Conservation (phyloP, 2,329 filamentous ascomycete species). For the Bipolaris victoriae region DNA sequence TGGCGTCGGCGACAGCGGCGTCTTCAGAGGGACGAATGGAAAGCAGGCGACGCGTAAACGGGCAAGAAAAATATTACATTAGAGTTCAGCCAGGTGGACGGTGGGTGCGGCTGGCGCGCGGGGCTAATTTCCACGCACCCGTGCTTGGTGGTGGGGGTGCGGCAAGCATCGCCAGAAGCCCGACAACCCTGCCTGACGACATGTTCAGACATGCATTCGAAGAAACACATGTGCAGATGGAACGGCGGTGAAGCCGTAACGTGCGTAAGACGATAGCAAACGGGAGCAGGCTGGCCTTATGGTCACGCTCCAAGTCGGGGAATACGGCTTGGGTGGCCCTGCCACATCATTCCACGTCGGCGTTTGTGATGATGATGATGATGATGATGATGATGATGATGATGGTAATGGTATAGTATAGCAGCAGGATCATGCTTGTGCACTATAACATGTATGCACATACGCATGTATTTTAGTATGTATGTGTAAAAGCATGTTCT, state of each 20-base stretch:
- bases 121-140: background rate
- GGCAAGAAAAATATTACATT: background rate
- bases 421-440: no score
- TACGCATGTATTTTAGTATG: no score
- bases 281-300: background rate
- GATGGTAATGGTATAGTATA: no score
- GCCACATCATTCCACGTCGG: background rate
- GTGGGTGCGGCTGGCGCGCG: background rate
- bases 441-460: no score
- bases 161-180: background rate
- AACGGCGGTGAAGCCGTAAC: slow-evolving; percentile 1
- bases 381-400: no score
- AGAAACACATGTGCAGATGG: background rate
- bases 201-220: background rate
- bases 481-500: no score
- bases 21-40: background rate
- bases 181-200: background rate
- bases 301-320: background rate
- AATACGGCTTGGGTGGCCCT: background rate
- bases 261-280: background rate
- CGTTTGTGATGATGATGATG: background rate
- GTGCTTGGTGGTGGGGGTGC: background rate
- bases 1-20: slow-evolving; percentile 2
- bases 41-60: slow-evolving; percentile 3
- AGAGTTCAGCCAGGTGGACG: background rate